phyloP scores from a whole-genome alignment of 306 rosid genomes.

The Ziziphus jujuba region DNA sequence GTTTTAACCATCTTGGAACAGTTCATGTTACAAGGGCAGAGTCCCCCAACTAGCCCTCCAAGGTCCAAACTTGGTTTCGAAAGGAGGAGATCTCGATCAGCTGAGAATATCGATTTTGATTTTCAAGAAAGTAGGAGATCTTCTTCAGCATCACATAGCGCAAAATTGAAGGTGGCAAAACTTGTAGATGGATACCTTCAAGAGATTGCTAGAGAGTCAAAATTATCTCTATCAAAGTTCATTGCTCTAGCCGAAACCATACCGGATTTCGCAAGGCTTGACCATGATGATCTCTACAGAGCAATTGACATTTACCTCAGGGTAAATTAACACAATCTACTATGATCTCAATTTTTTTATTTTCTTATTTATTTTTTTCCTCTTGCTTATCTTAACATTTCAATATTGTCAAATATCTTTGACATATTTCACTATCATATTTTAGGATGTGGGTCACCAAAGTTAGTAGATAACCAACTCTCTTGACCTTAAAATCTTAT shows the following conservation, averaged over 20 bases:
- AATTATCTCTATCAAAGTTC: conserved; percentile 72
- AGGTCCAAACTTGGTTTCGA: conserved; percentile 64
- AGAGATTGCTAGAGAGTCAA: conserved; percentile 75
- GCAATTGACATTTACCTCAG: conserved; percentile 92
- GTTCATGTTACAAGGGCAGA: conserved; percentile 78
- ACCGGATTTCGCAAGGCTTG: conserved; percentile 89
- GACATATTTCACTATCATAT: conserved; percentile 44
- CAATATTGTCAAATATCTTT: conserved; percentile 13
- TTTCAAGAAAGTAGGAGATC: conserved; percentile 94
- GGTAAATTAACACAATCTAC: conserved; percentile 44
- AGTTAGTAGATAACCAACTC: conserved; percentile 74
- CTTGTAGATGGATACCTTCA: conserved; percentile 87
- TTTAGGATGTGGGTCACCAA: conserved; percentile 56
- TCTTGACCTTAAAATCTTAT: conserved; percentile 85
- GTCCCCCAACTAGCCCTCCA: conserved; percentile 89
- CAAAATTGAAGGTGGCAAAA: conserved; percentile 87
- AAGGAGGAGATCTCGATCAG: conserved; percentile 90
- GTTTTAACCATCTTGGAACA: conserved; percentile 76
- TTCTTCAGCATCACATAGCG: conserved; percentile 91
- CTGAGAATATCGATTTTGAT: conserved; percentile 83
- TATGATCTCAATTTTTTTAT: conserved; percentile 25
- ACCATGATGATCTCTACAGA: conserved; percentile 93
- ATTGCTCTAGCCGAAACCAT: conserved; percentile 73
- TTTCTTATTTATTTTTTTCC: background rate
- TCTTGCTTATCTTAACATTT: background rate